These are phyloP conservation scores for Psidium friedrichsthalianum DNA, from an alignment of 345 rosid species.

Conservation along the genomic window DNA sequence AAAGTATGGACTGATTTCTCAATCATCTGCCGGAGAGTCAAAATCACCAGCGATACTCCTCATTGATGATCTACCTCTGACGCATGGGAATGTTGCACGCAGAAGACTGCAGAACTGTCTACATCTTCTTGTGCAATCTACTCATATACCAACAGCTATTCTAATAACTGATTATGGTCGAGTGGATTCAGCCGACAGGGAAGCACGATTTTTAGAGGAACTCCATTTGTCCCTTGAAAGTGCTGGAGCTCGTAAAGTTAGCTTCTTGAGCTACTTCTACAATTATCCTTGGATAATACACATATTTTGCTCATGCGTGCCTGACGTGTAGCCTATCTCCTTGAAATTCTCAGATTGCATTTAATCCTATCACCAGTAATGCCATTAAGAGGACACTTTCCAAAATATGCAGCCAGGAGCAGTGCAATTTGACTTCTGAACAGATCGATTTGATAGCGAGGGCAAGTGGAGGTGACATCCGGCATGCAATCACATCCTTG, in stretches of 20 bases:
- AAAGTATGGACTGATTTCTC: conserved; percentile 55
- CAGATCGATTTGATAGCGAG: conserved; percentile 68
- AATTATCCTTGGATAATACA: neutral
- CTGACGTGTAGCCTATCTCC: conserved; percentile 5
- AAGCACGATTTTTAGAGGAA: conserved; percentile 44
- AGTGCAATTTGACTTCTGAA: conserved; percentile 34
- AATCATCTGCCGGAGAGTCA: conserved; percentile 21
- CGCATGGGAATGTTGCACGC: conserved; percentile 56
- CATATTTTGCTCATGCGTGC: conserved; percentile 6
- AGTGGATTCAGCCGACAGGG: conserved; percentile 46
- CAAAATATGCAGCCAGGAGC: conserved; percentile 72
- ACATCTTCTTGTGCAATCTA: conserved; percentile 58
- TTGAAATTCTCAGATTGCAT: conserved; percentile 49
- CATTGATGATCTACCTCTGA: conserved; percentile 88
- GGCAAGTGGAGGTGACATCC: conserved; percentile 90
- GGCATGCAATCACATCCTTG: conserved; percentile 81
- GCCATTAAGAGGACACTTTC: conserved; percentile 63
- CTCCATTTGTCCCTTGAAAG: conserved; percentile 53
- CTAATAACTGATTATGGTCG: conserved; percentile 49
- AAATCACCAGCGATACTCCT: conserved; percentile 42
- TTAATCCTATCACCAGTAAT: conserved; percentile 80
- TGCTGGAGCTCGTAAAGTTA: conserved; percentile 87
- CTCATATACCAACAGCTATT: conserved; percentile 59
- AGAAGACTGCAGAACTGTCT: conserved; percentile 60
- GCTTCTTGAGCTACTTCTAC: conserved; percentile 16